Evolutionary conservation across 139 green algal genomes (phyloP), one percentile per base, ranked within the genome.

Genomic region (Eudorina sp.): DNA sequence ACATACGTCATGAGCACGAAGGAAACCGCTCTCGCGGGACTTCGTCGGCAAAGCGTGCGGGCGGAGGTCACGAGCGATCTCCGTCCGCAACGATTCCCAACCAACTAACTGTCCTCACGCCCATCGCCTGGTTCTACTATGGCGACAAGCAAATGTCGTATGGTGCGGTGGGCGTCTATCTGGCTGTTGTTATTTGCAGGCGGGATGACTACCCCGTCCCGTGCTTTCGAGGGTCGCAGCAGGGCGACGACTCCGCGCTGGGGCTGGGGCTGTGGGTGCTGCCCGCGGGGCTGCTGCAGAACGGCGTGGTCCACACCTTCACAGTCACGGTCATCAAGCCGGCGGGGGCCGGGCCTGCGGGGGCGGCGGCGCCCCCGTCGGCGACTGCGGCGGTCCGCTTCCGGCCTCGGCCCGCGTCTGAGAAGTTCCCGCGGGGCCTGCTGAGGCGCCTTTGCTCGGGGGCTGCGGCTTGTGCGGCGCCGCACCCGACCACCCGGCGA

Each of bases 161-260:
- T n/a, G n/a, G n/a, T n/a, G n/a, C n/a, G n/a, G n/a, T n/a, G n/a
- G n/a, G n/a, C n/a, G n/a, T n/a, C n/a, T n/a, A n/a, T n/a, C n/a
- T n/a, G n/a, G n/a, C n/a, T n/a, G n/a, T n/a, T n/a, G n/a, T n/a
- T n/a, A n/a, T n/a, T n/a, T n/a, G n/a, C n/a, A 23, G 36, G 36
- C 75, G 75, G 4, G 75, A 70, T 7, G 76, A 84, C 76, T 31
- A 55, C 76, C 76, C 76, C 23, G 31, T 53, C 45, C 76, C 76
- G 36, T 84, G 76, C 76, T 84, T 84, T 36, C 14, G 53, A 6
- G 9, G 36, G 1, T 5, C 53, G 0, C 23, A 23, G 6, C 53
- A 72, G 53, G 76, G 76, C 34, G 53, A 84, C 38, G 53, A 51
- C 36, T 40, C 36, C 38, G 8, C 13, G 2, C 36, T 53, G 7